phyloP scores from a whole-genome alignment of 2,329 filamentous ascomycete genomes.

The Leptodontidium sp. region DNA sequence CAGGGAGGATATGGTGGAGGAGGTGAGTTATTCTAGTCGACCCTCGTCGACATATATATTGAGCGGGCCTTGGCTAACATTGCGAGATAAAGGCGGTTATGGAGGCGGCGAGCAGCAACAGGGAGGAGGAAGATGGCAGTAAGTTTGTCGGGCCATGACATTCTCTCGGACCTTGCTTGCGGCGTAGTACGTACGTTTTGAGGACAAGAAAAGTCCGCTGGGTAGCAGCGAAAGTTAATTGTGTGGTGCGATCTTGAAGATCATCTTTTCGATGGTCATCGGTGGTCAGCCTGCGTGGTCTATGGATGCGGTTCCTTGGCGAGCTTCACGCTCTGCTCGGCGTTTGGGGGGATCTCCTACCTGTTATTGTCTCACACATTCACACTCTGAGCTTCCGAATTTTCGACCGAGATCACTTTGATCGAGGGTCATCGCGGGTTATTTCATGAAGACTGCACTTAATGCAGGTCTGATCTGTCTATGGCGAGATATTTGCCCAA shows the following conservation, averaged over 20 bases:
- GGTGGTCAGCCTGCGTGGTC: slow-evolving; percentile 44
- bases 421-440: slow-evolving; percentile 38
- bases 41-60: slow-evolving; percentile 19
- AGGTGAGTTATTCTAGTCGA: slow-evolving; percentile 35
- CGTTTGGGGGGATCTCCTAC: slow-evolving; percentile 44
- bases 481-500: slow-evolving; percentile 41
- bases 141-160: slow-evolving; percentile 37
- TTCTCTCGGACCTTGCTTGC: slow-evolving; percentile 43
- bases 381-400: slow-evolving; percentile 37
- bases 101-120: slow-evolving; percentile 44
- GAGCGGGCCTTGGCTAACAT: slow-evolving; percentile 34
- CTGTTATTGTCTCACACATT: slow-evolving; percentile 43
- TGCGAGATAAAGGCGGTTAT: slow-evolving; percentile 39
- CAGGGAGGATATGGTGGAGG: slow-evolving; percentile 49
- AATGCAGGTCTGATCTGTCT: slow-evolving; percentile 41
- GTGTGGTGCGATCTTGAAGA: slow-evolving; percentile 41
- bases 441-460: slow-evolving; percentile 41
- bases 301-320: slow-evolving; percentile 46
- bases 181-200: slow-evolving; percentile 40
- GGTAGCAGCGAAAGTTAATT: slow-evolving; percentile 47
- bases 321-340: slow-evolving; percentile 46
- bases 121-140: slow-evolving; percentile 43
- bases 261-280: slow-evolving; percentile 38
- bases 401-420: slow-evolving; percentile 44
- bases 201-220: slow-evolving; percentile 47